Evolutionary conservation across 1,139 yeast species (phyloP).

Genomic region (Geotrichum reessii): DNA sequence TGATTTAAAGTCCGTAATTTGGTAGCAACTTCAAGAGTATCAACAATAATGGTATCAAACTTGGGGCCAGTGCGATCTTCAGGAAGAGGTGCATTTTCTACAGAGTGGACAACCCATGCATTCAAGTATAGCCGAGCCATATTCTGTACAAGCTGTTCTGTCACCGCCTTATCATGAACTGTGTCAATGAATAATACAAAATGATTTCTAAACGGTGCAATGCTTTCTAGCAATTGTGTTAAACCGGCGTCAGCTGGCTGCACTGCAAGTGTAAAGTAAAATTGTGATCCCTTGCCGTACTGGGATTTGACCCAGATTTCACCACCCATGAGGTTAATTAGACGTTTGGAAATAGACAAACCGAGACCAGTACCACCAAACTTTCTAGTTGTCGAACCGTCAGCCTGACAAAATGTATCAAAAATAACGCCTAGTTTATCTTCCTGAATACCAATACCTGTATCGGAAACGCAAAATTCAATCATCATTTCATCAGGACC

Average conservation of each 20-base stretch:
- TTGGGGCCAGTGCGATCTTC: constrained; percentile 43
- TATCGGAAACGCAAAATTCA: constrained; percentile 81
- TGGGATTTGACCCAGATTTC: constrained; percentile 83
- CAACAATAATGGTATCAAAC: constrained; percentile 77
- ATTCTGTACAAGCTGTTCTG: constrained; percentile 48
- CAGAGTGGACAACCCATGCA: constrained; percentile 41
- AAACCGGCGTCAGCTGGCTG: constrained; percentile 65
- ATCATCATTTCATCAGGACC: constrained; percentile 56
- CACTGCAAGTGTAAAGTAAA: constrained; percentile 72
- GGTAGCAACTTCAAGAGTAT: constrained; percentile 68
- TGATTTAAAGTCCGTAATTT: constrained; percentile 62
- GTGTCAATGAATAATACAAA: constrained; percentile 61
- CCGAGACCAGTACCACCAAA: constrained; percentile 92
- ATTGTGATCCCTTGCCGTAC: constrained; percentile 77
- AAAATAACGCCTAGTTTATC: constrained; percentile 79
- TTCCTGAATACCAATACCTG: constrained; percentile 82
- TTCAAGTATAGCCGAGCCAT: constrained; percentile 42
- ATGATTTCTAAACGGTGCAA: constrained; percentile 59
- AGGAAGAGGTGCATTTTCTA: constrained; percentile 40
- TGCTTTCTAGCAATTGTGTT: constrained; percentile 59
- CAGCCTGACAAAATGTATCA: constrained; percentile 88
- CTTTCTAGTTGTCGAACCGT: constrained; percentile 84
- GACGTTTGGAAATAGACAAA: constrained; percentile 75
- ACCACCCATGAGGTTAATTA: constrained; percentile 83
- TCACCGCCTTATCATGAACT: constrained; percentile 64